Evolutionary conservation across 768 basidiomycete species (phyloP), one percentile per base, ranked within the genome.

Genomic region (Serpula lacrymans): DNA sequence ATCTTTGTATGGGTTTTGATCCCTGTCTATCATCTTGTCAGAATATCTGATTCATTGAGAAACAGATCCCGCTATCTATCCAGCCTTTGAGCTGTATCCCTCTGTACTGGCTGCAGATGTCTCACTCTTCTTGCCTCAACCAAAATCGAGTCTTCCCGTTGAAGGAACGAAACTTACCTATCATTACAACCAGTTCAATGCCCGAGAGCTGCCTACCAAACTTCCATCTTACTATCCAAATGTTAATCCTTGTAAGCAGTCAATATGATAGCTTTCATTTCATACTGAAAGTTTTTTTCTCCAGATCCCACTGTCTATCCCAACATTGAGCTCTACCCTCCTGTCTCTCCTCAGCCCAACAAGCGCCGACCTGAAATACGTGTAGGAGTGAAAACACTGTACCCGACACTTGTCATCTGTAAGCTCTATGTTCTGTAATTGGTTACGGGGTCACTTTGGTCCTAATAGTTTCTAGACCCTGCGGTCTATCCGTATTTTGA

Each of bases 51-150:
- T 13, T 16, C 34, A 32, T 31, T 30, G 12, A 55, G 53, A 55
- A 24, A 13, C 27, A 51, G 45, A 67, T 51, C 57, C 62, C 4
- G 50, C 53, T 1, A 47, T 59, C 2, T 75, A 74, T 54, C 72
- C 65, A 25, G 38, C 60, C 46, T 60, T 68, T 36, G 46, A 63
- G 14, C 26, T 52, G 41, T 43, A 50, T 34, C 46, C 39, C 17
- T 20, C 39, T 27, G 32, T 43, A 24, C 47, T 52, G 40, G 5
- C 18, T 8, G 18, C 36, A 8, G 21, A n/a, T n/a, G n/a, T n/a
- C n/a, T n/a, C n/a, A n/a, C n/a, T 61, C 59, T 5, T n/a, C n/a
- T n/a, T n/a, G n/a, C n/a, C n/a, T n/a, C n/a, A n/a, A n/a, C n/a
- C n/a, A n/a, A n/a, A n/a, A n/a, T n/a, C n/a, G n/a, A n/a, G n/a